Evolutionary conservation across 176 grass and related monocot genomes (phyloP).

Genomic region (Pharus latifolius): DNA sequence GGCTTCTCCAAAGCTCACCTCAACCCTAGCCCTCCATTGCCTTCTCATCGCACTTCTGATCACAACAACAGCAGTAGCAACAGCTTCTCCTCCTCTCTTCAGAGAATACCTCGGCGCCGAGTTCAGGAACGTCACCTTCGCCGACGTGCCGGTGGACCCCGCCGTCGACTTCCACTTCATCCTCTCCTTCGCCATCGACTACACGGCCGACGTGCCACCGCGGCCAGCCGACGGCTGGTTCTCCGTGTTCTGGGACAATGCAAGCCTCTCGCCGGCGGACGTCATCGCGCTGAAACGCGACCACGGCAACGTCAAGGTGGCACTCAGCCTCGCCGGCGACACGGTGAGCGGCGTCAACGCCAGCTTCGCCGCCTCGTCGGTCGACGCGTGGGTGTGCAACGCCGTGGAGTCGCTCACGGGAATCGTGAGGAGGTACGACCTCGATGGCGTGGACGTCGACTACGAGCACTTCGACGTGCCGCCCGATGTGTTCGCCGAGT

Average conservation of each 20-base stretch:
- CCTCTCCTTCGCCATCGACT: conserved; percentile 54
- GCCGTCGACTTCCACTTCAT: conserved; percentile 45
- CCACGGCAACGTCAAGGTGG: not conserved
- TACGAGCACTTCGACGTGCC: conserved; percentile 41
- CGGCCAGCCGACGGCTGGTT: conserved; percentile 24
- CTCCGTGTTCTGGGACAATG: conserved; percentile 21
- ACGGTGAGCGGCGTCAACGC: not conserved
- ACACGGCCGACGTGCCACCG: not conserved
- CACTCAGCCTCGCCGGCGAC: conserved; percentile 41
- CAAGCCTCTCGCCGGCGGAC: not conserved
- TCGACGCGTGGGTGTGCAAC: conserved; percentile 38
- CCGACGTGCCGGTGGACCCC: conserved; percentile 37
- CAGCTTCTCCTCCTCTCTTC: conserved; percentile 18
- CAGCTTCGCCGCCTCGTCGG: conserved; percentile 15
- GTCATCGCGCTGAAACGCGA: conserved; percentile 1
- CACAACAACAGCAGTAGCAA: not conserved
- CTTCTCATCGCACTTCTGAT: not conserved
- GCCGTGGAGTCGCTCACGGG: not conserved
- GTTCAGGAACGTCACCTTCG: conserved; percentile 10
- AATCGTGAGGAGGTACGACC: conserved; percentile 9
- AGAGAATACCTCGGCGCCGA: conserved; percentile 37
- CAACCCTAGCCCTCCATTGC: not conserved
- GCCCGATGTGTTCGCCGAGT: conserved; percentile 34
- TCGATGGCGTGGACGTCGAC: conserved; percentile 48
- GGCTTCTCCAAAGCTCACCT: not conserved